Evolutionary conservation across 139 green algal genomes (phyloP).

Genomic region (Deuterostichococcus epilithicus): DNA sequence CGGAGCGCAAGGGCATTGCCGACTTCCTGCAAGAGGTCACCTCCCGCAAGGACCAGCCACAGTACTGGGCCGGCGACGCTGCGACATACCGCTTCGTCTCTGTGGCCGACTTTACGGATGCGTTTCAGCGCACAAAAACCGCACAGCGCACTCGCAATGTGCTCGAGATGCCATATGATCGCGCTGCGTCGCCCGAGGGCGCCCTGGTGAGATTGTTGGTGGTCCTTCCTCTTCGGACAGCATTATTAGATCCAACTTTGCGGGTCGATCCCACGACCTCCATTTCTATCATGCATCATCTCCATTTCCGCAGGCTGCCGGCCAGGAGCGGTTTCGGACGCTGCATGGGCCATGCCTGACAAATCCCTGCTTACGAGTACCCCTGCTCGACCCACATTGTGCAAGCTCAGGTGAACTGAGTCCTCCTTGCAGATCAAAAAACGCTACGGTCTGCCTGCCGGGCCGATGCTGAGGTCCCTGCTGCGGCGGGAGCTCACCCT

Average conservation of each 20-base stretch:
- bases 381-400: too few relatives aligned
- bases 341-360: too few relatives aligned
- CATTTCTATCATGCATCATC: too few relatives aligned
- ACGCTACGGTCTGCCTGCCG: not conserved
- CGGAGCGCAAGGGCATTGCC: slow-evolving; percentile 29
- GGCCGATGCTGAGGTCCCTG: not conserved
- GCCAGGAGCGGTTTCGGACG: too few relatives aligned
- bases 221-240: not conserved
- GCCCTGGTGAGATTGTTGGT: not conserved
- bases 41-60: slow-evolving; percentile 36
- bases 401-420: too few relatives aligned
- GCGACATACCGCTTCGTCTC: slow-evolving; percentile 16
- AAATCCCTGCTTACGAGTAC: too few relatives aligned
- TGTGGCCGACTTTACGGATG: slow-evolving; percentile 9
- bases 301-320: too few relatives aligned
- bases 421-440: not conserved
- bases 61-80: slow-evolving; percentile 11
- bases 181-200: not conserved
- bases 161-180: not conserved
- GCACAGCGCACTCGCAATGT: not conserved
- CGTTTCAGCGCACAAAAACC: slow-evolving; percentile 16
- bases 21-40: slow-evolving; percentile 66
- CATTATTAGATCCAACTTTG: too few relatives aligned
- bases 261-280: too few relatives aligned
- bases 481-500: slow-evolving; percentile 12